Base-by-base conservation (phyloP, 305 asterid genomes). In the Fraxinus nigra region DNA sequence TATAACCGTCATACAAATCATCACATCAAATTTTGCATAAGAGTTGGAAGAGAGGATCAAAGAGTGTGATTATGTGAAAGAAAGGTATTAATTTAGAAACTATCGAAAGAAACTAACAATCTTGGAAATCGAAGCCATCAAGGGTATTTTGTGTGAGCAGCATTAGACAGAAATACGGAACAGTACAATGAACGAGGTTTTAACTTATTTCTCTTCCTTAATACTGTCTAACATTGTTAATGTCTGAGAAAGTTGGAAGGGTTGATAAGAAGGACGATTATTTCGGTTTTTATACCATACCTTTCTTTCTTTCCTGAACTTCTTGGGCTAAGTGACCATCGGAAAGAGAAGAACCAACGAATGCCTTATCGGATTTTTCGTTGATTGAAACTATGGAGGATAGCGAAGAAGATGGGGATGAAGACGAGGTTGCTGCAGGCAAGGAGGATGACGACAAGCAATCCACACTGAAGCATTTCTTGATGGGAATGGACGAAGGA, bases 381-480 rank as follows among this genome's bases (percentile, higher is more conserved):
- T 72, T 79, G 82, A 80, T 67, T 0, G 85, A 85, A 73, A 82
- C 67, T 51, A 18, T 79, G 18, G 90, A 82, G 5, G 92, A 83
- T n/a, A 85, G 80, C 0, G 86, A 83, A 3, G 92, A 88, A 46
- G 84, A 79, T 2, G 90, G 79, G 0, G 95, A 88, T 11, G 93
- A 80, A 24, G 92, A 84, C 1, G 89, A 82, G 6, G 85, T 16
- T 5, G 87, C 77, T 37, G 82, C 69, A 22, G 89, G 80, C 8
- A 84, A 79, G 59, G 84, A 48, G 20, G 90, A 81, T 5, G 85
- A 79, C 61, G 86, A 78, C 65, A 92, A 84, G 86, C 94, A 88
- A 46, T 90, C 98, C 79, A 91, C 33, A 86, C 94, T 92, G 83
- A 91, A 88, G 83, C 93, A 88, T 86, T 92, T 93, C 92, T 90